phyloP scores from a whole-genome alignment of 78 protist species.

The Pelomyxa schiedti region DNA sequence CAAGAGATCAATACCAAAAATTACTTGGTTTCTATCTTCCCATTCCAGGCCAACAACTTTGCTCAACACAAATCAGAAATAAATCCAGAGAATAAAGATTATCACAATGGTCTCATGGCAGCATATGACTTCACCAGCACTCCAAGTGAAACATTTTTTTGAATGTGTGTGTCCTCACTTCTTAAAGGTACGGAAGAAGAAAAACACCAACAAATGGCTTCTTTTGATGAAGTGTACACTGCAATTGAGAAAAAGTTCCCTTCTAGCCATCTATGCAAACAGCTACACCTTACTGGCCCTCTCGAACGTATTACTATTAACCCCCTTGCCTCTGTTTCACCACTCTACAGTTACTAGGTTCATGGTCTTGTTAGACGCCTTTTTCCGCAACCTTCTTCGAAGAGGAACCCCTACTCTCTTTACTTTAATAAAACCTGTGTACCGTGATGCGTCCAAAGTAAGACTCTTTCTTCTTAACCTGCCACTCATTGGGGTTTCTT shows the following conservation, averaged over 20 bases:
- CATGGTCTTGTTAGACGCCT: not conserved
- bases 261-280: not conserved
- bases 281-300: not conserved
- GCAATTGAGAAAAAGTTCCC: not conserved
- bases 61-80: slow-evolving; percentile 10
- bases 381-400: not conserved
- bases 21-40: too few relatives aligned
- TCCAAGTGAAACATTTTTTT: not conserved
- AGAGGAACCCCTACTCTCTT: slow-evolving; percentile 28
- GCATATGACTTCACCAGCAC: not conserved
- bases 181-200: not conserved
- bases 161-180: not conserved
- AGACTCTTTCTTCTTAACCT: too few relatives aligned
- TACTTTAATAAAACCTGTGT: not conserved
- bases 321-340: not conserved
- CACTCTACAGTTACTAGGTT: not conserved
- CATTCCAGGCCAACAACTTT: too few relatives aligned
- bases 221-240: not conserved
- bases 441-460: too few relatives aligned
- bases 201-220: not conserved
- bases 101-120: slow-evolving; percentile 5
- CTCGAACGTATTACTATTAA: not conserved
- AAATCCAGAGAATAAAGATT: slow-evolving; percentile 26
- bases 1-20: too few relatives aligned
- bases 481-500: too few relatives aligned